Percentiles rank a stretch among this genome's conserved stretches.
These are phyloP conservation scores for Hypoxylon rickii DNA, from an alignment of 495 filamentous ascomycete genomes.

Conservation along the genomic window DNA sequence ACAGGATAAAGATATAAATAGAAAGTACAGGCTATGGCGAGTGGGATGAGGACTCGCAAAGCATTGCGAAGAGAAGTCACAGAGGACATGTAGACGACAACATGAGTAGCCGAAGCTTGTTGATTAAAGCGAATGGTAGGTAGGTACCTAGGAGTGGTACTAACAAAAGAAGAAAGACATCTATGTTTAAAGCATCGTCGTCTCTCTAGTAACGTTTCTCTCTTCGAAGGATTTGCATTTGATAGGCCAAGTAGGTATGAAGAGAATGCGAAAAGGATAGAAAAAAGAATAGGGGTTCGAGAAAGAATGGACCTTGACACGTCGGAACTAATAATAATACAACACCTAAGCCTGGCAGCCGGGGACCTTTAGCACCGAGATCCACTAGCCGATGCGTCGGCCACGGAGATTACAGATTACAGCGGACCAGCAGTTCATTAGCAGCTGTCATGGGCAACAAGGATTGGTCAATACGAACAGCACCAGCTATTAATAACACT, in stretches of 20 bases:
- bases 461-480: not conserved
- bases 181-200: conserved; percentile 15
- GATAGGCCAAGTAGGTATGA: not conserved
- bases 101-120: conserved; percentile 39
- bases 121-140: too few relatives aligned
- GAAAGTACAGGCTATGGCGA: conserved; percentile 67
- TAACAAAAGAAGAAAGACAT: conserved; percentile 11
- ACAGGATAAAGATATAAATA: conserved; percentile 91
- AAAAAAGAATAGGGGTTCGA: conserved; percentile 19
- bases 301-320: not conserved
- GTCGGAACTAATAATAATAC: too few relatives aligned
- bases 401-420: conserved; percentile 7
- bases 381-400: conserved; percentile 7
- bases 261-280: not conserved
- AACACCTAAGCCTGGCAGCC: too few relatives aligned
- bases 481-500: too few relatives aligned
- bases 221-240: too few relatives aligned
- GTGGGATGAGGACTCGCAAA: conserved; percentile 68
- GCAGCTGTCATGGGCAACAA: too few relatives aligned
- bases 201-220: too few relatives aligned
- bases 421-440: too few relatives aligned
- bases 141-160: conserved; percentile 20
- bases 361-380: too few relatives aligned
- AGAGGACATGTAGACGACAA: conserved; percentile 54
- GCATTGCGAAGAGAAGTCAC: conserved; percentile 63